A percentile compares a stretch with the other conserved stretches of the same genome.
phyloP scores from a whole-genome alignment of 1,139 yeast genomes.

The Taphrina communis region DNA sequence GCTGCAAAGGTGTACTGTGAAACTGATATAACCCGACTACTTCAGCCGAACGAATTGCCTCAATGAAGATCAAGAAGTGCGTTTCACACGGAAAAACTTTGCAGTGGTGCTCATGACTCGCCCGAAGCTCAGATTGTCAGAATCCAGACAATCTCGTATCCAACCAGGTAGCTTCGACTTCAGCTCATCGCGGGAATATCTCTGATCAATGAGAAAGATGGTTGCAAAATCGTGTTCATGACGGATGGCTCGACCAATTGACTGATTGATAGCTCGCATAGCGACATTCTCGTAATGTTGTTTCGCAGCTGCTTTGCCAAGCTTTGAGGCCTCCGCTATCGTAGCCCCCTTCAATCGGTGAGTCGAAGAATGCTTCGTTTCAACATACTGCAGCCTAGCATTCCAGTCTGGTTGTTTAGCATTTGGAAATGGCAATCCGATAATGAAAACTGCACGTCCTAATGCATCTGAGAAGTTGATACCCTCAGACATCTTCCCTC shows the following conservation, averaged over 20 bases:
- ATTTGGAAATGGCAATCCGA: conserved; percentile 91
- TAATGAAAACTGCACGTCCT: conserved; percentile 85
- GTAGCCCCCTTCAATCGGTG: conserved; percentile 1
- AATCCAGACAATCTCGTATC: conserved; percentile 58
- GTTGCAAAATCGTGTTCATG: conserved; percentile 81
- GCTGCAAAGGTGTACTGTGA: too few relatives aligned
- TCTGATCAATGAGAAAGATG: conserved; percentile 70
- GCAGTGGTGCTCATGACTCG: conserved; percentile 9
- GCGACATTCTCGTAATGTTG: conserved; percentile 82
- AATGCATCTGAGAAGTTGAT: conserved; percentile 85
- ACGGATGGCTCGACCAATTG: conserved; percentile 93
- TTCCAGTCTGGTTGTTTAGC: conserved; percentile 80
- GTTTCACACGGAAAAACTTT: conserved; percentile 9
- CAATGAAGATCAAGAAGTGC: neutral
- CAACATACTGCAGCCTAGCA: conserved; percentile 70
- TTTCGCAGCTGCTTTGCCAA: conserved; percentile 59
- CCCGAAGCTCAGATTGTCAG: conserved; percentile 11
- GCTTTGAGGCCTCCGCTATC: conserved; percentile 41
- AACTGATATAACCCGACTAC: too few relatives aligned
- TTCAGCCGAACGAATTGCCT: too few relatives aligned
- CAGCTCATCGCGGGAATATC: conserved; percentile 62
- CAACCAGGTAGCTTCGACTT: conserved; percentile 74
- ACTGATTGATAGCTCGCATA: conserved; percentile 90
- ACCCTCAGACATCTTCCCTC: conserved; percentile 94
- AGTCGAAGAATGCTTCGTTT: conserved; percentile 4